A percentile compares a stretch with the other conserved stretches of the same genome.
Conservation (phyloP, 768 basidiomycete species). For the Cubamyces sp. region DNA sequence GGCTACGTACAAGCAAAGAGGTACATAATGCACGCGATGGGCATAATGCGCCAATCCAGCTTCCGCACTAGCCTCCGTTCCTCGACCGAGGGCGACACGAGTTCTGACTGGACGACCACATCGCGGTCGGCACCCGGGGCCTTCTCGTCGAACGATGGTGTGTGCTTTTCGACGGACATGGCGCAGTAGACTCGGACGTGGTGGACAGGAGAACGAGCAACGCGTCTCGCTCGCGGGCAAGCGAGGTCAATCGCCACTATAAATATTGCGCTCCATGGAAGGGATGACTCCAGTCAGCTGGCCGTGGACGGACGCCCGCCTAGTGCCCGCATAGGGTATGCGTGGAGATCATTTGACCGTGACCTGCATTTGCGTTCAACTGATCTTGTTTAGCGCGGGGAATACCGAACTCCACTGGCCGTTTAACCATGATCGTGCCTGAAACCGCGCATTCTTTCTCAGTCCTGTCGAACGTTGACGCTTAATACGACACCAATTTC, state of each 20-base stretch:
- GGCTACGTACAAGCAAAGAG: slow-evolving; percentile 69
- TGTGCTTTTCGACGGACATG: slow-evolving; percentile 22
- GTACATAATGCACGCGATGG: slow-evolving; percentile 74
- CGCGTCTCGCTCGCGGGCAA: neutral
- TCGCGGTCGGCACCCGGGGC: slow-evolving; percentile 4
- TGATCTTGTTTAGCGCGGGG: neutral
- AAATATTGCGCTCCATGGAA: slow-evolving; percentile 3
- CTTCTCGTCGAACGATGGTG: slow-evolving; percentile 21
- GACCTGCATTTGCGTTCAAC: neutral
- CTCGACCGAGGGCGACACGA: slow-evolving; percentile 33
- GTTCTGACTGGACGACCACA: slow-evolving; percentile 1
- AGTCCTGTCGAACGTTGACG: neutral
- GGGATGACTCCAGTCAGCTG: slow-evolving; percentile 11
- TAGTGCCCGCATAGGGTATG: neutral
- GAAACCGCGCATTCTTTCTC: neutral
- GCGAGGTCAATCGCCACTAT: neutral
- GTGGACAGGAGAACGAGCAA: slow-evolving; percentile 4
- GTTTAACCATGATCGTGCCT: neutral
- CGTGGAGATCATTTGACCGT: slow-evolving; percentile 3
- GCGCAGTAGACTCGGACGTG: neutral
- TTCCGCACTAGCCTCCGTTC: slow-evolving; percentile 64
- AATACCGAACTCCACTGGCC: neutral
- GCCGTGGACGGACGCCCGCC: neutral
- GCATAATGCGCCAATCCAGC: slow-evolving; percentile 68
- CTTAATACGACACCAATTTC: neutral